Evolutionary conservation across 176 grass and related monocot genomes (phyloP).

Genomic region (Avena sativa): DNA sequence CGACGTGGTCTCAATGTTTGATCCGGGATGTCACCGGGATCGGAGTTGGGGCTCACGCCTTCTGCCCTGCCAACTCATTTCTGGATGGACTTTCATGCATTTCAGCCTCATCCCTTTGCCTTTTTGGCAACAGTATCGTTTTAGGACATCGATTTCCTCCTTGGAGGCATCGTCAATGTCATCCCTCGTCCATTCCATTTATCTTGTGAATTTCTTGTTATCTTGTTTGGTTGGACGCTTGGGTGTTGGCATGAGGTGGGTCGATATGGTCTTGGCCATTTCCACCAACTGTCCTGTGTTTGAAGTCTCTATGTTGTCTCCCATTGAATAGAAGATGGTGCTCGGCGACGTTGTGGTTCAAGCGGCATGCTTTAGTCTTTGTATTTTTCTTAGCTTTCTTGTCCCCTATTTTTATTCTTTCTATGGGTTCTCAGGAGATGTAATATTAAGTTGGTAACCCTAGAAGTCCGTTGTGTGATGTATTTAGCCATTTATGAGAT

Average conservation of each 20-base stretch:
- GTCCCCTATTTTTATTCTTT: no score
- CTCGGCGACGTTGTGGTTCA: not conserved
- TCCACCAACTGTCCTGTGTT: not conserved
- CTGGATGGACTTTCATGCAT: no score
- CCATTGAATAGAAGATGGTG: not conserved
- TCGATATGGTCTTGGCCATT: not conserved
- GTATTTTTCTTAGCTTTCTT: no score
- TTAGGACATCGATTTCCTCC: not conserved
- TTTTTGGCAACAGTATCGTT: not conserved
- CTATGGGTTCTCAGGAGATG: no score
- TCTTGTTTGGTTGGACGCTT: not conserved
- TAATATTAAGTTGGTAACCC: no score
- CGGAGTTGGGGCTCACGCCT: no score
- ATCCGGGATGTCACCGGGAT: no score
- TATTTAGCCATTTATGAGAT: no score
- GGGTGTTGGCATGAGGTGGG: not conserved
- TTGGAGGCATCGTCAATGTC: not conserved
- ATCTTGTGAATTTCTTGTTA: not conserved
- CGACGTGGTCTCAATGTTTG: no score
- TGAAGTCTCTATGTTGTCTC: not conserved
- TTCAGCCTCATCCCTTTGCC: not conserved
- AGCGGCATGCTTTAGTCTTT: not conserved
- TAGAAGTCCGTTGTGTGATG: no score
- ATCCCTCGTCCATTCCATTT: not conserved
- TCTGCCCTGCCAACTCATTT: no score